phyloP scores from a whole-genome alignment of 495 filamentous ascomycete genomes.

The Xylaria sp. region DNA sequence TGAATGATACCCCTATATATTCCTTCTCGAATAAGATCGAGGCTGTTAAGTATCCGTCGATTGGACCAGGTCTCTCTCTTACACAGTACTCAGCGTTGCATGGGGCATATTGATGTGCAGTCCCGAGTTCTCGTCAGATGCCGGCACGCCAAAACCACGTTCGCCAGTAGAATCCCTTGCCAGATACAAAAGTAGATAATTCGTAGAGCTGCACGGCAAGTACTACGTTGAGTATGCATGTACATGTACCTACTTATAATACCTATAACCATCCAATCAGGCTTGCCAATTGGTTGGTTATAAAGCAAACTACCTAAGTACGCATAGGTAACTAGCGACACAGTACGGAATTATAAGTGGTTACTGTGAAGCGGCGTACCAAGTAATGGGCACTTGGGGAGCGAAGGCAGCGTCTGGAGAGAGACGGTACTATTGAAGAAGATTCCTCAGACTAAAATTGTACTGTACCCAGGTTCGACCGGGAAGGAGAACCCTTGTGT shows the following conservation, averaged over 20 bases:
- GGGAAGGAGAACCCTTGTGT: constrained; percentile 16
- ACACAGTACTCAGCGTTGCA: not conserved
- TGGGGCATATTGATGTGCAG: not conserved
- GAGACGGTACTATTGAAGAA: not conserved
- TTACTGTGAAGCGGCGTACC: not conserved
- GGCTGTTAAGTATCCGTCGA: not conserved
- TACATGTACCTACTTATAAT: not conserved
- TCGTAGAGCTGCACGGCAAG: not conserved
- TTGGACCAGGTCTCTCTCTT: not conserved
- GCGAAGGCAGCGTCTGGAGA: too few relatives aligned
- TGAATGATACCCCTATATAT: constrained; percentile 20
- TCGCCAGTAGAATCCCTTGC: not conserved
- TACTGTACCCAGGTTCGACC: constrained; percentile 5
- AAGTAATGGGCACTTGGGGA: not conserved
- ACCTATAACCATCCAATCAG: constrained; percentile 14
- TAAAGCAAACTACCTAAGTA: not conserved
- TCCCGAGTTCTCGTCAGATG: not conserved
- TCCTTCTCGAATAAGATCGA: not conserved
- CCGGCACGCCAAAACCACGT: not conserved
- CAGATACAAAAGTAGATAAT: not conserved
- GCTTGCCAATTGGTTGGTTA: constrained; percentile 10
- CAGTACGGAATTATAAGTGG: not conserved
- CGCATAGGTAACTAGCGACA: too few relatives aligned
- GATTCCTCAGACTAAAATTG: not conserved
- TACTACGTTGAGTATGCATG: not conserved